Conservation (phyloP, 108 stramenopile species). For the Cyclotella baltica region DNA sequence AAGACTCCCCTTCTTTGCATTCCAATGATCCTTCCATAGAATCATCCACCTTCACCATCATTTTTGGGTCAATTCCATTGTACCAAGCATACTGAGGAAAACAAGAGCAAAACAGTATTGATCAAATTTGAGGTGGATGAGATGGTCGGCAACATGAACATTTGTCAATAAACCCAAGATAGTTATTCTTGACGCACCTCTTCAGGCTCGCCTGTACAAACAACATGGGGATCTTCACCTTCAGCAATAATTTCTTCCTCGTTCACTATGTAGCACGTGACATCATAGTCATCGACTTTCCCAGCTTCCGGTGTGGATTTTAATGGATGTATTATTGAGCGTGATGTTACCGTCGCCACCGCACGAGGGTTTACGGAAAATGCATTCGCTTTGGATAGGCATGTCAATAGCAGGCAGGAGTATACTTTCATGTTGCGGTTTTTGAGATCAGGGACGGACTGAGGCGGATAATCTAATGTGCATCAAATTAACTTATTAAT, state of each 20-base stretch:
- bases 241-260: slow-evolving; percentile 56
- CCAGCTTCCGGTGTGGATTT: not conserved
- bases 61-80: slow-evolving; percentile 61
- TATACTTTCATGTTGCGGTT: not conserved
- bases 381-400: slow-evolving; percentile 1
- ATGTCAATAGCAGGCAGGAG: slow-evolving; percentile 1
- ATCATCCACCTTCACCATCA: slow-evolving; percentile 51
- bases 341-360: not conserved
- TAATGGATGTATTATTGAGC: not conserved
- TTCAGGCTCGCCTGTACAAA: slow-evolving; percentile 60
- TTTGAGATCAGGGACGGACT: not conserved
- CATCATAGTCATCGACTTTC: slow-evolving; percentile 30
- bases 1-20: slow-evolving; percentile 61
- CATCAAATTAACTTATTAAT: not conserved
- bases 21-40: slow-evolving; percentile 32
- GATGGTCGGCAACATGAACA: too few relatives aligned
- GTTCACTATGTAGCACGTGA: slow-evolving; percentile 61
- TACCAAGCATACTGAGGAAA: slow-evolving; percentile 65
- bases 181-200: slow-evolving; percentile 25
- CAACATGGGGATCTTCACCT: slow-evolving; percentile 60
- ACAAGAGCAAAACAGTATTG: not conserved
- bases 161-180: too few relatives aligned
- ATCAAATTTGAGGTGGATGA: not conserved
- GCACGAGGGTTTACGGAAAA: not conserved
- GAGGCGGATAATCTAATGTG: not conserved